Evolutionary conservation across 139 green algal species (phyloP).

Genomic region (Nannochloris sp.): DNA sequence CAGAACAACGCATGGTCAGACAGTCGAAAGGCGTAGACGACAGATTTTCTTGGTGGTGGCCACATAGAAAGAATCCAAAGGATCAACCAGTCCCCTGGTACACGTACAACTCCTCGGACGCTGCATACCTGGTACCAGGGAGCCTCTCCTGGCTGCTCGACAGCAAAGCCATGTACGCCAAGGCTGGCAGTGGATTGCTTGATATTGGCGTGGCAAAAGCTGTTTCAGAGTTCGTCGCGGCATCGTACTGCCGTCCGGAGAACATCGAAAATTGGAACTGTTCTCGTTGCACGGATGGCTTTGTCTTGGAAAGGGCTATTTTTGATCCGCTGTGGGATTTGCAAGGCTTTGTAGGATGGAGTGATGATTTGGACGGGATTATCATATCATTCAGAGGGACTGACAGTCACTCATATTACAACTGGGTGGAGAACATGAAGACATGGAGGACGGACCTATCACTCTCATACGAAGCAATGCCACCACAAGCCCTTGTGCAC

Average conservation of each 20-base stretch:
- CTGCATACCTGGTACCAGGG: constrained; percentile 19
- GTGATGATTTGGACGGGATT: constrained; percentile 35
- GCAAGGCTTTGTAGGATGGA: constrained; percentile 56
- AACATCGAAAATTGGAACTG: constrained; percentile 63
- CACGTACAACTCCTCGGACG: constrained; percentile 17
- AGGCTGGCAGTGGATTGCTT: constrained; percentile 18
- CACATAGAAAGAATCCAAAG: neutral
- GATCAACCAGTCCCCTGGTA: constrained; percentile 1
- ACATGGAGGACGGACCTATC: constrained; percentile 46
- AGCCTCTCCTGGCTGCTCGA: constrained; percentile 24
- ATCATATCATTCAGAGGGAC: constrained; percentile 66
- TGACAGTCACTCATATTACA: constrained; percentile 46
- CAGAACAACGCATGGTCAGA: too few relatives aligned
- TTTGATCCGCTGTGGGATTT: constrained; percentile 65
- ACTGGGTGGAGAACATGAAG: constrained; percentile 72
- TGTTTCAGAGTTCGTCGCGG: constrained; percentile 38
- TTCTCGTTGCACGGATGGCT: constrained; percentile 37
- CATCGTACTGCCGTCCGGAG: constrained; percentile 55
- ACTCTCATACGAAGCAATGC: constrained; percentile 27
- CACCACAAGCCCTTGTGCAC: constrained; percentile 33
- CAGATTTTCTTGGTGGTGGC: too few relatives aligned
- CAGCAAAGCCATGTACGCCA: constrained; percentile 8
- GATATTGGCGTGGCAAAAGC: constrained; percentile 32
- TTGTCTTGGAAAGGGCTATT: constrained; percentile 21
- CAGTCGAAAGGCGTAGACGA: too few relatives aligned